These are phyloP conservation scores for Penicillium aurantiogriseum DNA, from an alignment of 2,329 filamentous ascomycete species.

Conservation along the genomic window DNA sequence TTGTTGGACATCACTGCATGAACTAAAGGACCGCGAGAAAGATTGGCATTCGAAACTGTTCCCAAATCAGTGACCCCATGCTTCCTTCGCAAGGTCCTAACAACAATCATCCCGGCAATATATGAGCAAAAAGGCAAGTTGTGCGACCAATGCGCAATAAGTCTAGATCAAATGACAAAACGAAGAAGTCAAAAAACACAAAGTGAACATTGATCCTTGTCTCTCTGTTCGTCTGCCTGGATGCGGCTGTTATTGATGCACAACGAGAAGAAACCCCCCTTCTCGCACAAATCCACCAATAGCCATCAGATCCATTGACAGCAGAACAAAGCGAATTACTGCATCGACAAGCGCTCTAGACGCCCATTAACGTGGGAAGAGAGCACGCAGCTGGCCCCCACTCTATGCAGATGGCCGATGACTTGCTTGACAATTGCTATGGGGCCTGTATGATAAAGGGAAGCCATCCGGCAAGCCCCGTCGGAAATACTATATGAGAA, in stretches of 20 bases:
- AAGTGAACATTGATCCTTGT: conserved; percentile 14
- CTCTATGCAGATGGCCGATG: conserved; percentile 20
- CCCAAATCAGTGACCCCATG: conserved; percentile 12
- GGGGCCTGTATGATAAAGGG: conserved; percentile 11
- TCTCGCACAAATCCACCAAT: conserved; percentile 15
- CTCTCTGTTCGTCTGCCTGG: conserved; percentile 11
- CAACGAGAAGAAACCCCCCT: conserved; percentile 10
- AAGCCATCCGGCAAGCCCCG: conserved; percentile 12
- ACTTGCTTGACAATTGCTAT: conserved; percentile 17
- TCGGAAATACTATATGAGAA: conserved; percentile 14
- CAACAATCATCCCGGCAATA: conserved; percentile 19
- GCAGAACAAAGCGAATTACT: conserved; percentile 12
- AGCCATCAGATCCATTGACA: conserved; percentile 7
- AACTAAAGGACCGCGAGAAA: conserved; percentile 22
- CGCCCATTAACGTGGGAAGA: conserved; percentile 24
- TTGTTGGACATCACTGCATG: conserved; percentile 39
- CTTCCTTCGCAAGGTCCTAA: conserved; percentile 12
- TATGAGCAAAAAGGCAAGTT: conserved; percentile 8
- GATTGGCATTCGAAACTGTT: conserved; percentile 12
- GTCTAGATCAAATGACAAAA: neutral
- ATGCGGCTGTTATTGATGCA: conserved; percentile 20
- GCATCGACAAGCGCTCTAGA: conserved; percentile 36
- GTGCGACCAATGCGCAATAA: conserved; percentile 21
- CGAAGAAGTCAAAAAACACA: neutral
- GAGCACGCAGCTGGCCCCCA: conserved; percentile 9